Conservation (phyloP, 1,284 basidiomycete species). For the Rhodotorula sp. region DNA sequence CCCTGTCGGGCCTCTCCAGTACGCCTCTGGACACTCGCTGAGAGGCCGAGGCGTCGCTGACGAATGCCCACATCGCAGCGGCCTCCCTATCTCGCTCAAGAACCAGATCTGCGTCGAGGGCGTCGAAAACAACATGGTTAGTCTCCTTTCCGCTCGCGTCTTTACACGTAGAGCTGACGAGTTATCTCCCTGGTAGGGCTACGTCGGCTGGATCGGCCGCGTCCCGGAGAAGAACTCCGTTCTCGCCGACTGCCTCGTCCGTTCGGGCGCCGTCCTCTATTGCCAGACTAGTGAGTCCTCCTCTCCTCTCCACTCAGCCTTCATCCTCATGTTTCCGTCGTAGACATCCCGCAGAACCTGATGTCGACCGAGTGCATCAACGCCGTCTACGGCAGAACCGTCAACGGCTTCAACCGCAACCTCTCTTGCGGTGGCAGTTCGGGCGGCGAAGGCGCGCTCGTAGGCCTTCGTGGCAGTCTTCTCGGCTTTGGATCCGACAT, state of each 20-base stretch:
- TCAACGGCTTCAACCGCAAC: slow-evolving; percentile 60
- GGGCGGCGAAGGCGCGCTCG: slow-evolving; percentile 63
- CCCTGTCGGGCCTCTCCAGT: slow-evolving; percentile 46
- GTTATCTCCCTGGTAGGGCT: slow-evolving; percentile 47
- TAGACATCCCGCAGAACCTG: slow-evolving; percentile 39
- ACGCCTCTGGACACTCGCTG: background rate
- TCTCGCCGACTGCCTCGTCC: slow-evolving; percentile 53
- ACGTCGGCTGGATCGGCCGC: slow-evolving; percentile 63
- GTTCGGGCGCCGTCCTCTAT: slow-evolving; percentile 29
- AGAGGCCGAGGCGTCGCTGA: background rate
- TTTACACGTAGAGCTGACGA: background rate
- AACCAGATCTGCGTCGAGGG: slow-evolving; percentile 53
- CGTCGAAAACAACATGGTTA: slow-evolving; percentile 12
- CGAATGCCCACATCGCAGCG: slow-evolving; percentile 25
- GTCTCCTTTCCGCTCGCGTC: no score
- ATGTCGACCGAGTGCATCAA: slow-evolving; percentile 44
- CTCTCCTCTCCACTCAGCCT: no score
- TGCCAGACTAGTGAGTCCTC: background rate
- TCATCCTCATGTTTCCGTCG: no score
- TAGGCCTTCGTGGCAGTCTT: slow-evolving; percentile 58
- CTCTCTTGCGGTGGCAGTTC: slow-evolving; percentile 61
- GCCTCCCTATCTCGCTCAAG: slow-evolving; percentile 57
- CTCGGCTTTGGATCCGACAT: slow-evolving; percentile 69
- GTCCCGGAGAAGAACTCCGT: slow-evolving; percentile 58
- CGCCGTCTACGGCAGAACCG: slow-evolving; percentile 65